phyloP scores from a whole-genome alignment of 257 asterid species.

The Solanum acaule region DNA sequence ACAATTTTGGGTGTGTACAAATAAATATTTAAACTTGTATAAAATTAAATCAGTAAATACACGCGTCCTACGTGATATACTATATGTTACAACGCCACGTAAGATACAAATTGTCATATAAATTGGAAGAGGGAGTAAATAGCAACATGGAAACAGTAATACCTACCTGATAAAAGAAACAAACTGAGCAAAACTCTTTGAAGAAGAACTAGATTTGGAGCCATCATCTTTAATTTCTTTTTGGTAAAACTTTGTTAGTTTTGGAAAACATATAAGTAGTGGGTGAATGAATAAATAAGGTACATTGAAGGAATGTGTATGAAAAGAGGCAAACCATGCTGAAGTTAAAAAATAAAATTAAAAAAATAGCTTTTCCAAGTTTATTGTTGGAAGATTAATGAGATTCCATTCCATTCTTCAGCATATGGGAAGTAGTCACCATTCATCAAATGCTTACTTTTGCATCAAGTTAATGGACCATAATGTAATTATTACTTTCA shows the following conservation, averaged over 20 bases:
- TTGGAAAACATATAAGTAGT: not conserved
- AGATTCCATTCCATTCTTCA: constrained; percentile 21
- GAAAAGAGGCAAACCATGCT: not conserved
- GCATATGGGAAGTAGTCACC: not conserved
- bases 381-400: constrained; percentile 8
- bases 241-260: not conserved
- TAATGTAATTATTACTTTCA: not conserved
- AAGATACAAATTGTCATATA: no score
- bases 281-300: not conserved
- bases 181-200: constrained; percentile 5
- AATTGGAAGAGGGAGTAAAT: not conserved
- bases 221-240: not conserved
- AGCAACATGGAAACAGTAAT: not conserved
- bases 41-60: no score
- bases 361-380: not conserved
- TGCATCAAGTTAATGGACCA: not conserved
- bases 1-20: no score
- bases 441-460: not conserved
- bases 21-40: no score
- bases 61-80: no score
- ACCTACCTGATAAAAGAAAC: constrained; percentile 29
- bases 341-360: not conserved
- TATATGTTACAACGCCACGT: no score
- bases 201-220: not conserved
- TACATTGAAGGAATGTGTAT: not conserved